Conservation (phyloP, 2,329 filamentous ascomycete genomes). For the Alternaria novae-zelandiae region DNA sequence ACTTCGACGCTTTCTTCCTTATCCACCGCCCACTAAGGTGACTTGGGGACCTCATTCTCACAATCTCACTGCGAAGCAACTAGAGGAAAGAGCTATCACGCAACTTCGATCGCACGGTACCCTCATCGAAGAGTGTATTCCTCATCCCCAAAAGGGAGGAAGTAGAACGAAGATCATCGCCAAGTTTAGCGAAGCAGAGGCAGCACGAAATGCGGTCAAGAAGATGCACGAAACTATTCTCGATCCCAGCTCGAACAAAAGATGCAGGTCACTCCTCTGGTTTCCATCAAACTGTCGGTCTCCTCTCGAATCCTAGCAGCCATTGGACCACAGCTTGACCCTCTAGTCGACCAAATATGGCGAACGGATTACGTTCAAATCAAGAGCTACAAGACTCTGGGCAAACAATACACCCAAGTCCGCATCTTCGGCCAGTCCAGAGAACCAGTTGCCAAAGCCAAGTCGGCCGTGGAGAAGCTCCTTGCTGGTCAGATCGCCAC, state of each 20-base stretch:
- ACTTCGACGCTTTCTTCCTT: conserved; percentile 1
- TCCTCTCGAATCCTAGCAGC: not conserved
- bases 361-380: not conserved
- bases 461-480: not conserved
- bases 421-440: not conserved
- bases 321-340: not conserved
- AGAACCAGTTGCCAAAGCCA: not conserved
- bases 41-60: not conserved
- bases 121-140: not conserved
- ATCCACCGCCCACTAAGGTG: not conserved
- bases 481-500: not conserved
- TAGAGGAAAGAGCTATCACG: not conserved
- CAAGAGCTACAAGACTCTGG: not conserved
- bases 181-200: not conserved
- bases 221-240: not conserved
- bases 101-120: not conserved
- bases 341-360: not conserved
- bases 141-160: not conserved
- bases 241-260: not conserved
- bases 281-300: not conserved
- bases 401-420: not conserved
- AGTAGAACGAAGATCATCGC: conserved; percentile 1
- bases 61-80: not conserved
- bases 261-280: not conserved
- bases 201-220: not conserved